phyloP scores from a whole-genome alignment of 257 asterid genomes.

The Solanum chiquidenum region DNA sequence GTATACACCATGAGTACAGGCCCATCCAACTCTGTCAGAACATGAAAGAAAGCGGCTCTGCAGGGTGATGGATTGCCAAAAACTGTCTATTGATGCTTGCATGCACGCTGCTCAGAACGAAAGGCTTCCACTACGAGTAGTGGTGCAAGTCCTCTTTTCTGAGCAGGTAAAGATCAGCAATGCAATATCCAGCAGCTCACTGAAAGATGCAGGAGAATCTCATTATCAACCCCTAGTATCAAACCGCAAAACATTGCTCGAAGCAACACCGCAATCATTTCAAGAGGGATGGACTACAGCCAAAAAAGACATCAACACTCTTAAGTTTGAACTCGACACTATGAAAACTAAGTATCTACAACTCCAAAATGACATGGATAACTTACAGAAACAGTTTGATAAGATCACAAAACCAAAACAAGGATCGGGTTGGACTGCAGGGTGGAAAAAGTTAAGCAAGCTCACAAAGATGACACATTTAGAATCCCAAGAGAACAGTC shows the following conservation, averaged over 20 bases:
- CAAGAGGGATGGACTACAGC: conserved; percentile 98
- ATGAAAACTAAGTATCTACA: conserved; percentile 67
- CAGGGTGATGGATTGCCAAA: conserved; percentile 93
- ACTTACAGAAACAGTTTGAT: conserved; percentile 68
- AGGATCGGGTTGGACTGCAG: conserved; percentile 56
- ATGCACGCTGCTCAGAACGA: conserved; percentile 98
- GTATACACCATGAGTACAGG: conserved; percentile 25
- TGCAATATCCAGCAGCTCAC: conserved; percentile 48
- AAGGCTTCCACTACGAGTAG: conserved; percentile 79
- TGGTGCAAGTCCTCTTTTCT: conserved; percentile 86
- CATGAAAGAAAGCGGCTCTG: conserved; percentile 85
- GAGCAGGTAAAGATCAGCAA: conserved; percentile 89
- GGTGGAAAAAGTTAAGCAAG: conserved; percentile 82
- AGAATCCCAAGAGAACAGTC: conserved; percentile 33
- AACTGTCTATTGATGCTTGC: conserved; percentile 90
- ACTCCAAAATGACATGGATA: conserved; percentile 65
- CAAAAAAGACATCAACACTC: conserved; percentile 79
- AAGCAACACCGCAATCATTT: conserved; percentile 88
- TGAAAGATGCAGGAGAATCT: conserved; percentile 55
- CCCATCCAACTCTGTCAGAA: conserved; percentile 76
- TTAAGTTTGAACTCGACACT: conserved; percentile 75
- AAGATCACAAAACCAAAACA: conserved; percentile 53
- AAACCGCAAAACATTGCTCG: conserved; percentile 62
- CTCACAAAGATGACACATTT: conserved; percentile 31
- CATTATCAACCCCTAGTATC: conserved; percentile 57